phyloP scores from a whole-genome alignment of 192 early-diverging fungal species.

The Phlyctochytrium arcticum region DNA sequence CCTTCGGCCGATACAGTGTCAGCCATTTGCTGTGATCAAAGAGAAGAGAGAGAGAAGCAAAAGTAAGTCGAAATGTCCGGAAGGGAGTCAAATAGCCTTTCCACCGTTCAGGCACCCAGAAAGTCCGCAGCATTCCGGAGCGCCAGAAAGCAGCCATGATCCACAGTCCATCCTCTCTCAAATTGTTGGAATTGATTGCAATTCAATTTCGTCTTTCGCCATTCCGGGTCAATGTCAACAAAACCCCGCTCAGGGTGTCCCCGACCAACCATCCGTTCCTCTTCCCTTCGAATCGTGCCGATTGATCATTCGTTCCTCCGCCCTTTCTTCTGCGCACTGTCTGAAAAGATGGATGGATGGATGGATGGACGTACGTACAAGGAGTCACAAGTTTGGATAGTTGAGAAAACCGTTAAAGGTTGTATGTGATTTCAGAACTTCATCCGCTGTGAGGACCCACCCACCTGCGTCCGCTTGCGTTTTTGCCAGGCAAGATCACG shows the following conservation, averaged over 20 bases:
- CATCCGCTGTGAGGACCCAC: too few species aligned
- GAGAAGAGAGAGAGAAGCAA: constrained; percentile 5
- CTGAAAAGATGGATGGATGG: background rate
- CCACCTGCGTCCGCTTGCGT: background rate
- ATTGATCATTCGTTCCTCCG: too few species aligned
- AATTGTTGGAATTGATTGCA: too few species aligned
- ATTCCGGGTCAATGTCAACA: too few species aligned
- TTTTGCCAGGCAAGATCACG: background rate
- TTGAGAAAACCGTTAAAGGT: too few species aligned
- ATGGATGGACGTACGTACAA: background rate
- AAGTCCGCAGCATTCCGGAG: too few species aligned
- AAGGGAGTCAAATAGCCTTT: too few species aligned
- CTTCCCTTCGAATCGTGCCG: background rate
- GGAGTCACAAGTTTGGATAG: background rate
- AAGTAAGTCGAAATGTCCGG: background rate
- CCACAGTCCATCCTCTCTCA: too few species aligned
- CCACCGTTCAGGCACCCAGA: too few species aligned
- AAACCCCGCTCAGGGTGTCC: background rate
- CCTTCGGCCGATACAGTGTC: constrained; percentile 35
- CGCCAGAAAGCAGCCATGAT: too few species aligned
- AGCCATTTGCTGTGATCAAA: constrained; percentile 27
- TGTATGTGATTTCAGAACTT: too few species aligned
- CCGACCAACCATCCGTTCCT: background rate
- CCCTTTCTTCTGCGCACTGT: background rate
- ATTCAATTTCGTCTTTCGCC: too few species aligned